These are phyloP conservation scores for Amoebophrya sp. DNA, from an alignment of 169 alveolate species.

Conservation along the genomic window DNA sequence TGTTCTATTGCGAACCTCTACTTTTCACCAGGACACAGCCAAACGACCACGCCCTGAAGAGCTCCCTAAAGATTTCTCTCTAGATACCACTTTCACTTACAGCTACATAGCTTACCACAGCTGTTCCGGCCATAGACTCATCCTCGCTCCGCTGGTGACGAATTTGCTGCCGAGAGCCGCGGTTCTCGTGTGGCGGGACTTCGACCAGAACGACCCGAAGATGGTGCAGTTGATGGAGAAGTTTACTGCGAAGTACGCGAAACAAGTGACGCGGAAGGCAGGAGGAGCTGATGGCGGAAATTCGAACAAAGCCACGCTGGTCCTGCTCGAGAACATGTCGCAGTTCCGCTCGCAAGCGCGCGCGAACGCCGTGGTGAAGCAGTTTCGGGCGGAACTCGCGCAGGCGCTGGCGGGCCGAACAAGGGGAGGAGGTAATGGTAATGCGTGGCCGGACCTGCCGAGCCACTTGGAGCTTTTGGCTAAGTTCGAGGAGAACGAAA, in stretches of 20 bases:
- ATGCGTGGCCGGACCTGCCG: background rate
- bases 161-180: background rate
- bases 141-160: no score
- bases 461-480: background rate
- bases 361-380: background rate
- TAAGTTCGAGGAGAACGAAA: background rate
- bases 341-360: background rate
- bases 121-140: no score
- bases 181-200: background rate
- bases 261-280: background rate
- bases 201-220: background rate
- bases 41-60: no score
- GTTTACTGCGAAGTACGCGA: background rate
- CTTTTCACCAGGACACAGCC: no score
- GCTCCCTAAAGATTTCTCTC: no score
- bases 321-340: background rate
- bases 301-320: background rate
- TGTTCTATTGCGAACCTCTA: background rate
- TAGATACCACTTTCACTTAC: no score
- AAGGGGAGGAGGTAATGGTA: no score
- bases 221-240: background rate
- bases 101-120: no score
- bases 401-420: background rate
- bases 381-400: background rate
- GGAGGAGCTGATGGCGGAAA: background rate